phyloP scores from a whole-genome alignment of 768 basidiomycete genomes.

The Neoboletus magnificus region DNA sequence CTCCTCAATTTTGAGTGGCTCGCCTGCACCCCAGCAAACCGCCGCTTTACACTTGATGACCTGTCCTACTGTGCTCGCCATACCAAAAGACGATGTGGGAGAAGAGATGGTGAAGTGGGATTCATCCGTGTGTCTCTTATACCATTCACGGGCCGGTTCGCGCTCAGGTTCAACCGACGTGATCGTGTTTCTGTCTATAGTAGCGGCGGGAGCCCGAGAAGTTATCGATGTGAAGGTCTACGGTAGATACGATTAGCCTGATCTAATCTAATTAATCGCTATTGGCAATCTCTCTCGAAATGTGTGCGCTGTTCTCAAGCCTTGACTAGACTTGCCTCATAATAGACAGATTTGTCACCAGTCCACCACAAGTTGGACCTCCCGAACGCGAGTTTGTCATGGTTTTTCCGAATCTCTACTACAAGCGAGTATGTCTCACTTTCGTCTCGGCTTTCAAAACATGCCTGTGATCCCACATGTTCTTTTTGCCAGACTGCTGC shows the following conservation, averaged over 20 bases:
- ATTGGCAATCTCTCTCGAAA: not conserved
- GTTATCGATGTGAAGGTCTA: slow-evolving; percentile 9
- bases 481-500: slow-evolving; percentile 58
- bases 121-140: not conserved
- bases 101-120: slow-evolving; percentile 7
- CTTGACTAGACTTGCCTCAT: not conserved
- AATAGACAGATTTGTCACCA: not conserved
- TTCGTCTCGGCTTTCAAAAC: not conserved
- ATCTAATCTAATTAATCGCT: not conserved
- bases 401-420: slow-evolving; percentile 84
- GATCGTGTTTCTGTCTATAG: slow-evolving; percentile 1
- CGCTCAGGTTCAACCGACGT: not conserved
- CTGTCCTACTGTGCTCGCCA: slow-evolving; percentile 77
- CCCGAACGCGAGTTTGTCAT: not conserved
- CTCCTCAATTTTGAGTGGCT: slow-evolving; percentile 83
- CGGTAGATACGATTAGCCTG: slow-evolving; percentile 1
- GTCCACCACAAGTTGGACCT: too few species aligned
- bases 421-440: slow-evolving; percentile 67
- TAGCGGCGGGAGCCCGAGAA: not conserved
- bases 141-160: not conserved
- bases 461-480: not conserved
- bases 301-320: not conserved
- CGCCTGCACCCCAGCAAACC: slow-evolving; percentile 92
- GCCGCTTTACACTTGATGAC: slow-evolving; percentile 86
- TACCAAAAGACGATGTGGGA: slow-evolving; percentile 33